Evolutionary conservation across 2,329 filamentous ascomycete species (phyloP).

Genomic region (Chrysoporthe austroafricana): DNA sequence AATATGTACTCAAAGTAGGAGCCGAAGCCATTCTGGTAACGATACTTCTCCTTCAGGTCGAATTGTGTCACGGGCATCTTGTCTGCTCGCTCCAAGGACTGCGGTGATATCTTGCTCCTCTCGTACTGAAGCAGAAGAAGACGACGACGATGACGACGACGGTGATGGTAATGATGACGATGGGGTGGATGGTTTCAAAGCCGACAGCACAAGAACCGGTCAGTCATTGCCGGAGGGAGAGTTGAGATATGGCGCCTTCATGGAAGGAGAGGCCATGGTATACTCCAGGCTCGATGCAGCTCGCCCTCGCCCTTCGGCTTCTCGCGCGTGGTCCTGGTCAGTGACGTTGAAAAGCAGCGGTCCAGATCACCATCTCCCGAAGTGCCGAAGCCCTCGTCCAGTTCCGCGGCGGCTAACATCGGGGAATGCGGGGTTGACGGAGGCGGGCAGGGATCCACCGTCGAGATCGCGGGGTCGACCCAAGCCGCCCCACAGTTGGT

Average conservation of each 20-base stretch:
- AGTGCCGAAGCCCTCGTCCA: background rate
- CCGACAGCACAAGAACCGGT: background rate
- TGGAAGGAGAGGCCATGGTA: slow-evolving; percentile 19
- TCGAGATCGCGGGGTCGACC: slow-evolving; percentile 16
- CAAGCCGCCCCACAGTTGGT: slow-evolving; percentile 18
- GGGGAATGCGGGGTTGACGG: slow-evolving; percentile 26
- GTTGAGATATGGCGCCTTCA: background rate
- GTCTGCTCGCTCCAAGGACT: background rate
- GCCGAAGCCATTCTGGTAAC: slow-evolving; percentile 78
- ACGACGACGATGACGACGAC: background rate
- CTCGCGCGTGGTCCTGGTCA: background rate
- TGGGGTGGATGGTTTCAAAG: background rate
- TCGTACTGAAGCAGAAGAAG: background rate
- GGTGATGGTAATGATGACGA: background rate
- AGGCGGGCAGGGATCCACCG: slow-evolving; percentile 7
- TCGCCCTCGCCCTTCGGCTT: background rate
- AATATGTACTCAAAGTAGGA: slow-evolving; percentile 72
- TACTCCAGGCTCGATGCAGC: background rate
- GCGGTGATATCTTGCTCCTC: background rate
- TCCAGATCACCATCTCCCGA: background rate
- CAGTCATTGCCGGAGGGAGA: background rate
- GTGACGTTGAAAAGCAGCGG: slow-evolving; percentile 15
- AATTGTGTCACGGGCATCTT: slow-evolving; percentile 57
- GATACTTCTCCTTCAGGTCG: slow-evolving; percentile 61
- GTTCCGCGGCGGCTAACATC: slow-evolving; percentile 29